These are phyloP conservation scores for Podospora conica DNA, from an alignment of 495 filamentous ascomycete species.

Conservation along the genomic window DNA sequence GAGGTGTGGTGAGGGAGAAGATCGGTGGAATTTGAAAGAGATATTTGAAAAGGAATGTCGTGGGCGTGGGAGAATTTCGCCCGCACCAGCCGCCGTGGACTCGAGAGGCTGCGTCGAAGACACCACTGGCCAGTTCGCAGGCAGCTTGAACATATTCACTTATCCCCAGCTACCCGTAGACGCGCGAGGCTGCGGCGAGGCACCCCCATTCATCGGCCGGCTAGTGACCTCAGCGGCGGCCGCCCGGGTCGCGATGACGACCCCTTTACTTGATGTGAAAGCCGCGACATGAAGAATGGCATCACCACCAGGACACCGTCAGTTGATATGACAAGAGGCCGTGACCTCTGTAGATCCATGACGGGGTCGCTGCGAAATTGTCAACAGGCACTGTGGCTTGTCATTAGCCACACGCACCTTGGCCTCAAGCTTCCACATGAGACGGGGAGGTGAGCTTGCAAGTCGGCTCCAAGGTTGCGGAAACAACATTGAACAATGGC, in stretches of 20 bases:
- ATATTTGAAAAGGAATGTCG: not conserved
- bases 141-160: too few species aligned
- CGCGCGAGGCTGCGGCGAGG: too few species aligned
- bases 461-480: not conserved
- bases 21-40: not conserved
- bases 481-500: not conserved
- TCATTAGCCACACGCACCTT: too few species aligned
- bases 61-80: not conserved
- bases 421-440: not conserved
- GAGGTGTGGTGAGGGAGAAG: too few species aligned
- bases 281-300: not conserved
- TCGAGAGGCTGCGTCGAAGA: not conserved
- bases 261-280: not conserved
- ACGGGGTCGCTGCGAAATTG: not conserved
- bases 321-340: not conserved
- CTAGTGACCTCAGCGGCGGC: not conserved
- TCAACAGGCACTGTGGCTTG: not conserved
- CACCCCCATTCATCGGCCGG: too few species aligned
- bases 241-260: not conserved
- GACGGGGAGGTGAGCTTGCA: not conserved
- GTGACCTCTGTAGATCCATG: not conserved
- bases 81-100: not conserved
- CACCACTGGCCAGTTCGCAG: not conserved
- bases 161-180: too few species aligned
- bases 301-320: not conserved